These are phyloP conservation scores for Capniomyces stellatus DNA, from an alignment of 371 early-diverging fungal genomes.

Conservation along the genomic window DNA sequence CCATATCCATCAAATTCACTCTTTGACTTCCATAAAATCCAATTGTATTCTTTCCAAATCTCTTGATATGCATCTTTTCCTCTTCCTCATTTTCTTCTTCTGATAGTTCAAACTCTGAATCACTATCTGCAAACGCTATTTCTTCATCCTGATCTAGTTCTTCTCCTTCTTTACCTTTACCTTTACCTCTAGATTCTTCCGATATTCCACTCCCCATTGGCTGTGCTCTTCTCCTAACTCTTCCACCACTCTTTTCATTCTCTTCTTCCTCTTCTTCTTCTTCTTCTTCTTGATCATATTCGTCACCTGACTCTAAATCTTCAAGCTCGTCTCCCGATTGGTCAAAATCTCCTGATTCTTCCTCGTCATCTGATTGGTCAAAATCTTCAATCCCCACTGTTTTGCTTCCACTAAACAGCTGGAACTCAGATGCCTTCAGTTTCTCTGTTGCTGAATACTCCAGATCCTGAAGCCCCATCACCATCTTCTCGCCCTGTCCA, in stretches of 20 bases:
- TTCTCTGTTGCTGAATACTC: slow-evolving; percentile 54
- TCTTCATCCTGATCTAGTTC: slow-evolving; percentile 15
- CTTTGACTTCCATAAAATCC: slow-evolving; percentile 31
- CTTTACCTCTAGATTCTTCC: no score
- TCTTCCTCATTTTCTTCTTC: not conserved
- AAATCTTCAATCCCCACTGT: not conserved
- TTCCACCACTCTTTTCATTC: slow-evolving; percentile 9
- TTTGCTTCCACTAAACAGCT: slow-evolving; percentile 37
- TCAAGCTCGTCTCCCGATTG: slow-evolving; percentile 19
- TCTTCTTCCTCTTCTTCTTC: slow-evolving; percentile 16
- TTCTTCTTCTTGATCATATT: slow-evolving; percentile 14
- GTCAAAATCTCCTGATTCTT: not conserved
- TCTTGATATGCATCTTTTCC: slow-evolving; percentile 9
- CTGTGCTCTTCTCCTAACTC: no score
- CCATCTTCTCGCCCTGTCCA: slow-evolving; percentile 78
- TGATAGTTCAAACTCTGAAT: slow-evolving; percentile 1
- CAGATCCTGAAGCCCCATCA: slow-evolving; percentile 76
- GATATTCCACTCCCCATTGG: no score
- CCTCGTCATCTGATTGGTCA: not conserved
- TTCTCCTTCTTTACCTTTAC: no score
- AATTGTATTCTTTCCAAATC: slow-evolving; percentile 28
- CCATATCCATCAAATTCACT: slow-evolving; percentile 66
- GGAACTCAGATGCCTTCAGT: slow-evolving; percentile 53
- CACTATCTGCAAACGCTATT: slow-evolving; percentile 7
- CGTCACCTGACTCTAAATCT: slow-evolving; percentile 25